Evolutionary conservation across 495 filamentous ascomycete species (phyloP).

Genomic region (Podospora pseudopauciseta): DNA sequence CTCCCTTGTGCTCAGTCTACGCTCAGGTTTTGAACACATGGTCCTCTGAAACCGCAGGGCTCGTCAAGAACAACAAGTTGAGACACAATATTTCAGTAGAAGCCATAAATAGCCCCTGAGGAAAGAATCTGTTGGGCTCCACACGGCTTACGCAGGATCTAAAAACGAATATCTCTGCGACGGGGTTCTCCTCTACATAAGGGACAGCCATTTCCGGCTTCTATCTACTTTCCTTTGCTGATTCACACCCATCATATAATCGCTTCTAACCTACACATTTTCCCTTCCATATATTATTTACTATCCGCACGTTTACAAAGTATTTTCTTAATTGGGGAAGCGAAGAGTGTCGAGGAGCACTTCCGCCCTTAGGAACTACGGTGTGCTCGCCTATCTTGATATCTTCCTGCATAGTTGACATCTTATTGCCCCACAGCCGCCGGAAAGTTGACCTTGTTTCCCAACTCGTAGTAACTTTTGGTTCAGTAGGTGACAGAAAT

Average conservation of each 20-base stretch:
- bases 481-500: too few relatives aligned
- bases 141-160: background rate
- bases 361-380: background rate
- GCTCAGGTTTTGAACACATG: slow-evolving; percentile 1
- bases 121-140: slow-evolving; percentile 7
- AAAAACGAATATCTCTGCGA: background rate
- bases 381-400: too few relatives aligned
- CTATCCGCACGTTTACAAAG: background rate
- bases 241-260: background rate
- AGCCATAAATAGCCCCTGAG: background rate
- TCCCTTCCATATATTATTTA: background rate
- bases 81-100: slow-evolving; percentile 2
- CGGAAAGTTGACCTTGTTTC: too few relatives aligned
- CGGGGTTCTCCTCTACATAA: slow-evolving; percentile 3
- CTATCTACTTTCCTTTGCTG: background rate
- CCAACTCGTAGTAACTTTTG: too few relatives aligned
- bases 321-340: background rate
- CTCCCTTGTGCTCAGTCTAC: background rate
- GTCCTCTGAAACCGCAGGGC: slow-evolving; percentile 2
- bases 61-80: slow-evolving; percentile 1
- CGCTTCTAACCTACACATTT: background rate
- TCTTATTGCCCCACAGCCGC: too few relatives aligned
- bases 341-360: slow-evolving; percentile 1
- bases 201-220: slow-evolving; percentile 4
- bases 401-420: too few relatives aligned